Evolutionary conservation across 2,329 filamentous ascomycete species (phyloP).

Genomic region (Stemphylium beticola): DNA sequence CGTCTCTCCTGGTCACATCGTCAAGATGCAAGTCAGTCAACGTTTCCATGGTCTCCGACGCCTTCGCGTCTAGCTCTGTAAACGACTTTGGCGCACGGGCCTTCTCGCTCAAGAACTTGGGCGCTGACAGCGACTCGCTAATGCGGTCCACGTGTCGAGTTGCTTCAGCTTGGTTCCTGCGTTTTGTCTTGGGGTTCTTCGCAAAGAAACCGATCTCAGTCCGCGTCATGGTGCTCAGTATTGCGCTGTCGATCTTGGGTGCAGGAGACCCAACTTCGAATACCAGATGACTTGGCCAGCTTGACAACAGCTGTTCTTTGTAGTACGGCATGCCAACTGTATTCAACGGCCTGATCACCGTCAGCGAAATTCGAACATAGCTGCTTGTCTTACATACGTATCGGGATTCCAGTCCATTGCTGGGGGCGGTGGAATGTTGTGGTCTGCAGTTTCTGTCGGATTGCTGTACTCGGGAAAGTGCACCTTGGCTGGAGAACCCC

Average conservation of each 20-base stretch:
- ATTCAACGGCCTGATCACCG: constrained; percentile 70
- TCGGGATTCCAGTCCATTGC: constrained; percentile 74
- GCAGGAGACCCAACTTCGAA: constrained; percentile 88
- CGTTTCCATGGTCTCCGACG: constrained; percentile 65
- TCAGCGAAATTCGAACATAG: constrained; percentile 7
- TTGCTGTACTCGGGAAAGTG: constrained; percentile 84
- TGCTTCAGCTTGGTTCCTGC: constrained; percentile 83
- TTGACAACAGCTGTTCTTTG: constrained; percentile 82
- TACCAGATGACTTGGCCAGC: constrained; percentile 84
- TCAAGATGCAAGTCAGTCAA: constrained; percentile 74
- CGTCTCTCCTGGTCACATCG: constrained; percentile 75
- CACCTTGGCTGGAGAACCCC: constrained; percentile 85
- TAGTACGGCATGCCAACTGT: constrained; percentile 93
- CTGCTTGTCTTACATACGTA: constrained; percentile 58
- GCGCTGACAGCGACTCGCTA: constrained; percentile 70
- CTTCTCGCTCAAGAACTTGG: constrained; percentile 95
- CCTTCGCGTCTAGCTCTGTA: constrained; percentile 38
- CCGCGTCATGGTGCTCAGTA: constrained; percentile 71
- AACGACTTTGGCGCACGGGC: constrained; percentile 66
- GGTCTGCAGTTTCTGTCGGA: constrained; percentile 75
- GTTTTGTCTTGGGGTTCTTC: constrained; percentile 73
- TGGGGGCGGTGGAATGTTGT: constrained; percentile 61
- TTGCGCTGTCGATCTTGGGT: constrained; percentile 72
- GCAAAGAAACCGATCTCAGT: constrained; percentile 80
- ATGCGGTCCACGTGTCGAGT: constrained; percentile 68